These are phyloP conservation scores for Viola pubescens DNA, from an alignment of 441 rosid genomes.

Conservation along the genomic window DNA sequence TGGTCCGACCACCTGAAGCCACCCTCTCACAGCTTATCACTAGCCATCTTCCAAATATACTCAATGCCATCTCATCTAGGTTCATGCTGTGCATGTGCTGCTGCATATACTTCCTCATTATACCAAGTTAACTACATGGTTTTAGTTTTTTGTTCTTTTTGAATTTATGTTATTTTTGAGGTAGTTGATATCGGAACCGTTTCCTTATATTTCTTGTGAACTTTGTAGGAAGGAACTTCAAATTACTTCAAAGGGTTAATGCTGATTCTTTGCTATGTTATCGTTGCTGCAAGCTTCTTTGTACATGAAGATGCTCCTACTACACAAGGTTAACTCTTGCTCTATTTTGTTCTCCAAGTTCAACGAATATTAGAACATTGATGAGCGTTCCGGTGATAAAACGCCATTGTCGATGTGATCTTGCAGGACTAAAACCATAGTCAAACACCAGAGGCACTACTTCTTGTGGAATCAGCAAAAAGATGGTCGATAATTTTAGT, in stretches of 20 bases:
- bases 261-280: constrained; percentile 91
- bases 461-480: neutral
- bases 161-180: too few species aligned
- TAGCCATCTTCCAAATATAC: too few species aligned
- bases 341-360: neutral
- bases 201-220: neutral
- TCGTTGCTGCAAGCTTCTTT: constrained; percentile 95
- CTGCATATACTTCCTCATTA: too few species aligned
- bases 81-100: too few species aligned
- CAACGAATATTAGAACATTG: neutral
- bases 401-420: neutral
- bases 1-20: too few species aligned
- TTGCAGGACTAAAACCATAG: constrained; percentile 22
- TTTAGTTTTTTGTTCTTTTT: too few species aligned
- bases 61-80: too few species aligned
- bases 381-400: too few species aligned
- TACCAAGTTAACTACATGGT: too few species aligned
- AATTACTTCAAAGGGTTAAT: constrained; percentile 93
- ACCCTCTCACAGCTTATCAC: too few species aligned
- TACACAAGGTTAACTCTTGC: constrained; percentile 10
- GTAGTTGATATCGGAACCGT: too few species aligned
- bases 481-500: neutral
- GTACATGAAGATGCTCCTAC: constrained; percentile 63
- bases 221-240: constrained; percentile 83
- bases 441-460: constrained; percentile 2